These are phyloP conservation scores for Oligophagozyma castellii DNA, from an alignment of 1,139 yeast genomes.

Conservation along the genomic window DNA sequence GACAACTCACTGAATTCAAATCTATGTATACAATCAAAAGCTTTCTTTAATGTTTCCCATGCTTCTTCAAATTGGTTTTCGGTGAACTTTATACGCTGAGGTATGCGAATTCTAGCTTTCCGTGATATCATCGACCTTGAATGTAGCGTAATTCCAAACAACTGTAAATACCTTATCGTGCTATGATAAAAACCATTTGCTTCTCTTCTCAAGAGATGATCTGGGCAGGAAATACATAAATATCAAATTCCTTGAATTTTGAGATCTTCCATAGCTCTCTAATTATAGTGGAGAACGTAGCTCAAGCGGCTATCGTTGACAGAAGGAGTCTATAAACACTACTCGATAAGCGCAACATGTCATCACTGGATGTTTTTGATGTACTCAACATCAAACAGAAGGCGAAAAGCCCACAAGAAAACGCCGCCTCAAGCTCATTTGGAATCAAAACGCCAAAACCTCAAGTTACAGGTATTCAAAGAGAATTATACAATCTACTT, in stretches of 20 bases:
- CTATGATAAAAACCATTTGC: no score
- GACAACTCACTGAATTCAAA: constrained; percentile 66
- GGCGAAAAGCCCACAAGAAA: constrained; percentile 22
- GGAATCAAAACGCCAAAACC: constrained; percentile 20
- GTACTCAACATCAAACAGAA: constrained; percentile 48
- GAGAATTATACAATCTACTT: constrained; percentile 75
- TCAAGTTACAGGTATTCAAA: constrained; percentile 67
- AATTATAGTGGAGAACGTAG: neutral
- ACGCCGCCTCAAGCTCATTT: constrained; percentile 10
- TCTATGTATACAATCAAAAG: constrained; percentile 61
- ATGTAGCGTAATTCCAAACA: no score
- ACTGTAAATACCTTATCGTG: no score
- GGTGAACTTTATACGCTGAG: constrained; percentile 34
- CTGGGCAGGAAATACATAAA: neutral
- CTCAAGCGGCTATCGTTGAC: no score
- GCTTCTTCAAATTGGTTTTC: constrained; percentile 29
- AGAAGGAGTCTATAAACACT: no score
- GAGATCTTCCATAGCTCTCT: neutral
- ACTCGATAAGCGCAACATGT: constrained; percentile 14
- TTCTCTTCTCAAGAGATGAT: no score
- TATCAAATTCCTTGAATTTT: neutral
- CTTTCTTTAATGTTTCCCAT: constrained; percentile 61
- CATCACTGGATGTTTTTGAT: constrained; percentile 59
- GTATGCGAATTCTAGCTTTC: constrained; percentile 54
- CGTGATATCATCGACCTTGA: constrained; percentile 8